Percentiles rank a stretch among this genome's conserved stretches.
These are phyloP conservation scores for Lecanosticta acicola DNA, from an alignment of 2,329 filamentous ascomycete species.

Conservation along the genomic window DNA sequence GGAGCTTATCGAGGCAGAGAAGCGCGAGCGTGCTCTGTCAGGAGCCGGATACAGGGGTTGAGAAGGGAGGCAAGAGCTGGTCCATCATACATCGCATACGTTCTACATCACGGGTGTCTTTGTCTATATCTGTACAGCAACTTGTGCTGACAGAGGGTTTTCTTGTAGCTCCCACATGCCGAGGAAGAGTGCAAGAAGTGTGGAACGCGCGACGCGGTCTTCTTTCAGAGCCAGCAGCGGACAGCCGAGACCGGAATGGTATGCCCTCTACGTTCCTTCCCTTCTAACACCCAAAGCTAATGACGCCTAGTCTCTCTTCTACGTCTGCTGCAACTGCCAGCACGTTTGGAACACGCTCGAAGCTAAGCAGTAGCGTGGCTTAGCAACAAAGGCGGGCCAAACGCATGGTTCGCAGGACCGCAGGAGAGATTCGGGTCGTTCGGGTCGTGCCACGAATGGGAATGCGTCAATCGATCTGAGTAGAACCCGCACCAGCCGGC, in stretches of 20 bases:
- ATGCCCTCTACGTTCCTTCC: constrained; percentile 34
- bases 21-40: constrained; percentile 26
- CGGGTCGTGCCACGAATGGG: no score
- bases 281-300: constrained; percentile 7
- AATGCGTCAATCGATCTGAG: no score
- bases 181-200: constrained; percentile 82
- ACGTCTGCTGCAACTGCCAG: constrained; percentile 87
- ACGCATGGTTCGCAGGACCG: neutral
- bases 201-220: constrained; percentile 83
- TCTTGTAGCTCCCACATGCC: constrained; percentile 23
- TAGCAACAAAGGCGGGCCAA: neutral
- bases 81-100: constrained; percentile 12
- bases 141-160: constrained; percentile 31
- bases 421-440: no score
- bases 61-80: constrained; percentile 28
- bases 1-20: constrained; percentile 26
- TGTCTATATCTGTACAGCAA: constrained; percentile 28
- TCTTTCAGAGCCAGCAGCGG: constrained; percentile 97
- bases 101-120: constrained; percentile 12
- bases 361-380: constrained; percentile 21
- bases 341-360: constrained; percentile 61
- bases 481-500: no score
- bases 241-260: constrained; percentile 98
- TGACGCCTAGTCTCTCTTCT: constrained; percentile 43
- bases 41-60: constrained; percentile 14